Base-by-base conservation (phyloP, 1,284 basidiomycete genomes). In the Rhizopogon hawkerae region DNA sequence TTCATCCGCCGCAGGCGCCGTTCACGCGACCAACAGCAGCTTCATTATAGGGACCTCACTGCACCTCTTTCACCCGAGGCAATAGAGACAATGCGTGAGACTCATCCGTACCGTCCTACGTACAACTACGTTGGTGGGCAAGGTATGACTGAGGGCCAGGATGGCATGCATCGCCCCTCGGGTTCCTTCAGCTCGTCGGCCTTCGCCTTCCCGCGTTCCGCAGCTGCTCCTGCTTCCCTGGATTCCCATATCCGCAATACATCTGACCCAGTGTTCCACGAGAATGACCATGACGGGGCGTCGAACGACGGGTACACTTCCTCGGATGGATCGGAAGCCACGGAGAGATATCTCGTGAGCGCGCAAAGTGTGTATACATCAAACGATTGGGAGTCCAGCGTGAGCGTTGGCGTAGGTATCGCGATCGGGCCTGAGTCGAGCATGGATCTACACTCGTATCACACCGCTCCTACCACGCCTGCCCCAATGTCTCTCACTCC, bases 371-470 rank as follows among this genome's bases (percentile, higher is more conserved):
- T 37, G 9, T 38, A 49, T 11, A 2, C 35, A 5, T 24, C 46
- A 9, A 21, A 13, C 21, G 8, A 49, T 11, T 16, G 18, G 6
- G 26, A 38, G 6, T 33, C 46, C 7, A 16, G 46, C 24, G 7
- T 37, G 16, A 37, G 14, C 14, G 23, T 10, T 13, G 35, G 37
- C 21, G 38, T 51, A 6, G 50, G 34, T 14, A 35, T 51, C 6
- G 48, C 50, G 23, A 50, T 50, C 14, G 38, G 38, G 18, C 37
- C 46, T 21, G 34, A 35, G 26, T 34, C 37, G 38, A 51, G 48
- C 13, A 41, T 34, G 37, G 43, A 47, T 29, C 7, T 39, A 33
- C 33, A 50, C 14, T 37, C 48, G 21, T 50, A 39, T 18, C 31
- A 35, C n/a, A 39, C 21, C 6, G 47, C 48, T 8, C 16, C 41